A percentile compares a stretch with the other conserved stretches of the same genome.
phyloP scores from a whole-genome alignment of 495 filamentous ascomycete genomes.

The Penicillium steckii region DNA sequence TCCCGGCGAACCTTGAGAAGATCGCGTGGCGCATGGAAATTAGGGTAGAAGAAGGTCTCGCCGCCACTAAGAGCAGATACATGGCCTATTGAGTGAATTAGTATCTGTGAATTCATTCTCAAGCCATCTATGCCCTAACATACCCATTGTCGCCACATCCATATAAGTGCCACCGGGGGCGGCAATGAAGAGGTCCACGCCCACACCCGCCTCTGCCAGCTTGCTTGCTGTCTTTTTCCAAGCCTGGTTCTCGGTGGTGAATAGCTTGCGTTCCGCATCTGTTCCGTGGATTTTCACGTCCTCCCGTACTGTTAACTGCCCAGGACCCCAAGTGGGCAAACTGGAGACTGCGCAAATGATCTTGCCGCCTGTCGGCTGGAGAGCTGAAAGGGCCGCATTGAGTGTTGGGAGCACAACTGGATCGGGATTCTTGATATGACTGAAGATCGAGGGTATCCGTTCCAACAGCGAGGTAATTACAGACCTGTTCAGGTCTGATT shows the following conservation, averaged over 20 bases:
- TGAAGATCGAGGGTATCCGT: conserved; percentile 79
- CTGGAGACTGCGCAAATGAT: conserved; percentile 82
- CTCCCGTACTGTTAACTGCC: conserved; percentile 78
- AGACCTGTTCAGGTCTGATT: conserved; percentile 39
- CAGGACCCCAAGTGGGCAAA: conserved; percentile 88
- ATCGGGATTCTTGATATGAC: conserved; percentile 82
- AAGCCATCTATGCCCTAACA: conserved; percentile 31
- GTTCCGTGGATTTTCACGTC: conserved; percentile 82
- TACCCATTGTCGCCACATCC: conserved; percentile 92
- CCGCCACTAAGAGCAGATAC: conserved; percentile 68
- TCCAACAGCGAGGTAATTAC: conserved; percentile 83
- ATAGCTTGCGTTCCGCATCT: conserved; percentile 89
- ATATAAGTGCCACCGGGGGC: conserved; percentile 86
- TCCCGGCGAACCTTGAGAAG: conserved; percentile 80
- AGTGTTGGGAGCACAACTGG: conserved; percentile 82
- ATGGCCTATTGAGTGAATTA: conserved; percentile 30
- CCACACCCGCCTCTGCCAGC: conserved; percentile 84
- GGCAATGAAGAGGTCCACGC: conserved; percentile 91
- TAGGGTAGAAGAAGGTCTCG: conserved; percentile 93
- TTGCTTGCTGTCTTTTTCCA: conserved; percentile 83
- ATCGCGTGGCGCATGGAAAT: conserved; percentile 87
- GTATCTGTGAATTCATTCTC: conserved; percentile 5
- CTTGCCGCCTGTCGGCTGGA: conserved; percentile 87
- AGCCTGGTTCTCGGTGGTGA: conserved; percentile 81
- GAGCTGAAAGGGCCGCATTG: conserved; percentile 74